Evolutionary conservation across 495 filamentous ascomycete species (phyloP), one percentile per base, ranked within the genome.

Genomic region (Daldinia childiae): DNA sequence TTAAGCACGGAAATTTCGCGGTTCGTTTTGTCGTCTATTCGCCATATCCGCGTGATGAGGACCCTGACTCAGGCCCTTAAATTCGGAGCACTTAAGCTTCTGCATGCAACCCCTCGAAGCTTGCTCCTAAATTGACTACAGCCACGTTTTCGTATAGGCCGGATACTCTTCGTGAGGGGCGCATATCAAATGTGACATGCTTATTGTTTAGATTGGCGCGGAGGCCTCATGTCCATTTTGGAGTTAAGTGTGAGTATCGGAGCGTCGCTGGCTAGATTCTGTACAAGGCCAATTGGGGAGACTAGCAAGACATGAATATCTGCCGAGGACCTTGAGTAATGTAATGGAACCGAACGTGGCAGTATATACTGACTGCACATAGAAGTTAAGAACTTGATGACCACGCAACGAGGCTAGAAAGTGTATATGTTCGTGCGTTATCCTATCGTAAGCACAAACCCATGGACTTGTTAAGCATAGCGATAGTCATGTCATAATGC

Each of bases 381-480:
- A 36, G 15, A 32, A 62, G 24, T 6, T 61, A 48, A 39, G 34
- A 17, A 39, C 38, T 51, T 30, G 32, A 17, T 3, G 48, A 36
- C 56, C 36, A 61, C 43, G 34, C 45, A 54, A 48, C 45, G 45
- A 55, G 21, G 30, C 30, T 45, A 55, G 54, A 24, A 43, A 56
- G 15, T 51, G 12, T 15, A 56, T 55, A n/a, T 24, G 32, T 38
- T 56, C 8, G 19, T 43, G 45, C 11, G 32, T 11, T 26, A 24
- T 52, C 57, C 86, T 80, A 90, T 77, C 86, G 84, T 61, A 93
- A 79, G 79, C 90, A 92, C 55, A 90, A 85, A 15, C 87, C 85
- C 83, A 92, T 84, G 45, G 85, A 89, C 54, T 92, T 86, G 76
- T 94, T 94, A 41, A 94, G 79, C 82, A 92, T 91, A 61, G 85